Conservation (phyloP, 441 rosid species). For the Raphanus hybrid region DNA sequence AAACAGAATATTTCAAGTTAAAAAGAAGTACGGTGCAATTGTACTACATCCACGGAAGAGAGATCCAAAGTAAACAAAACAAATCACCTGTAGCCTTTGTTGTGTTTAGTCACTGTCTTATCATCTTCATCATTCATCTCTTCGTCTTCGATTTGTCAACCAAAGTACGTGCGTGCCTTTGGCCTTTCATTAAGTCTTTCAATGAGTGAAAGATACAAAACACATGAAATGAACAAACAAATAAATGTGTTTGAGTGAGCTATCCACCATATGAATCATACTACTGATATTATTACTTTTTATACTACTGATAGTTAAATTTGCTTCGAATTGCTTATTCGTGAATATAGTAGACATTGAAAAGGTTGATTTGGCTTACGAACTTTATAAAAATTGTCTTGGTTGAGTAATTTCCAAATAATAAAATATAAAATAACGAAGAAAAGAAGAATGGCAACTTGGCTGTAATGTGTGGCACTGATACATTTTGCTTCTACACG, state of each 20-base stretch:
- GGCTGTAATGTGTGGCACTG: conserved; percentile 39
- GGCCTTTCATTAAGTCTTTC: not conserved
- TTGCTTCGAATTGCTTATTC: not conserved
- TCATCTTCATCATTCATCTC: not conserved
- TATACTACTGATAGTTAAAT: not conserved
- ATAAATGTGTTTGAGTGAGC: not conserved
- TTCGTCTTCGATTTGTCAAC: conserved; percentile 29
- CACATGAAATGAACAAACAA: not conserved
- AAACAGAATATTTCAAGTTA: not conserved
- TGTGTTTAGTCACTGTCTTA: conserved; percentile 22
- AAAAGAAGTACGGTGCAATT: conserved; percentile 40
- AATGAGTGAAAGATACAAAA: not conserved
- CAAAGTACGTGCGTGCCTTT: conserved; percentile 16
- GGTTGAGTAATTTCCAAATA: conserved; percentile 1
- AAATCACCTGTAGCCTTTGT: not conserved
- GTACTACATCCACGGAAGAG: conserved; percentile 40
- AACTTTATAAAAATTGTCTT: not conserved
- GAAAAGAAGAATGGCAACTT: conserved; percentile 21
- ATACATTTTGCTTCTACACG: conserved; percentile 33
- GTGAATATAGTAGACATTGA: not conserved
- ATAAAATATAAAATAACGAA: conserved; percentile 6
- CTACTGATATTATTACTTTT: not conserved
- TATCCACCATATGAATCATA: not conserved
- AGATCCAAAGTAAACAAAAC: conserved; percentile 14
- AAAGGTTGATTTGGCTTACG: conserved; percentile 8